phyloP scores from a whole-genome alignment of 192 early-diverging fungal species.

The Podila minutissima region DNA sequence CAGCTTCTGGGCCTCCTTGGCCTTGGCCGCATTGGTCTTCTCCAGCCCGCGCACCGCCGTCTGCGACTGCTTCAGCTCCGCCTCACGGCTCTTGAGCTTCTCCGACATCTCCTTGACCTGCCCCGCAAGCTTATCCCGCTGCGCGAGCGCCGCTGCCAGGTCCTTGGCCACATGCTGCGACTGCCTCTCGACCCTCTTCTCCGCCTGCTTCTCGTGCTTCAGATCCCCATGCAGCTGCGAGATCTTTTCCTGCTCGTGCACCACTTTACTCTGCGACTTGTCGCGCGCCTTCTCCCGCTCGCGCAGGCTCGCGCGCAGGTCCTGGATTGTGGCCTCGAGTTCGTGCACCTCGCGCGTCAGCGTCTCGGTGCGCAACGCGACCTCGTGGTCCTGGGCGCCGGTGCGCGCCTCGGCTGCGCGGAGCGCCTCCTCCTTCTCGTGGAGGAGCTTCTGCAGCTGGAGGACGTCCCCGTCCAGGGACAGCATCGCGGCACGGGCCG shows the following conservation, averaged over 20 bases:
- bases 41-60: constrained; percentile 5
- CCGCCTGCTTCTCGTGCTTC: not conserved
- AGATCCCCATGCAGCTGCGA: not conserved
- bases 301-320: not conserved
- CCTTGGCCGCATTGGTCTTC: not conserved
- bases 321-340: not conserved
- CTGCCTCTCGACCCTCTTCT: not conserved
- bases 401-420: not conserved
- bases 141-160: not conserved
- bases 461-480: constrained; percentile 11
- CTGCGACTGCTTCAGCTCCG: not conserved
- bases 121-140: not conserved
- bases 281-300: not conserved
- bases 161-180: not conserved
- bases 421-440: constrained; percentile 3
- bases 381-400: not conserved
- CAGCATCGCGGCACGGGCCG: not conserved
- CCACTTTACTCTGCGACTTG: not conserved
- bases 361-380: not conserved
- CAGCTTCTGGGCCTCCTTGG: not conserved
- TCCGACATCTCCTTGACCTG: not conserved
- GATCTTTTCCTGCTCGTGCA: not conserved
- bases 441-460: constrained; percentile 5
- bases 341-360: constrained; percentile 3
- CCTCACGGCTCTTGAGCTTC: not conserved